phyloP scores from a whole-genome alignment of 768 basidiomycete species.

The Boletus eberwhitei region DNA sequence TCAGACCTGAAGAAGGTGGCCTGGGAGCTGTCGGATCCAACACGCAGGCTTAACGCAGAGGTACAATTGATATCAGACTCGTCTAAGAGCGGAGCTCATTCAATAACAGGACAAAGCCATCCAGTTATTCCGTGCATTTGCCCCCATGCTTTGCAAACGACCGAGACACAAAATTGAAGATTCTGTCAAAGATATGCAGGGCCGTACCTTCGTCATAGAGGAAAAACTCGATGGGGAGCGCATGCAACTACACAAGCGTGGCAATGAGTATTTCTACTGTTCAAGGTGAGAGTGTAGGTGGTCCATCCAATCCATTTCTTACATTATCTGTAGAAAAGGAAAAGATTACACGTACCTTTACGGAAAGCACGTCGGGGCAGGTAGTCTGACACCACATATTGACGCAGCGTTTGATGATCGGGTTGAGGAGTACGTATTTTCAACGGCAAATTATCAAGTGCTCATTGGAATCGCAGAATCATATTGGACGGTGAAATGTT shows the following conservation, averaged over 20 bases:
- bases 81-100: constrained; percentile 3
- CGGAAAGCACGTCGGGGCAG: constrained; percentile 76
- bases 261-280: constrained; percentile 88
- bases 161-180: constrained; percentile 79
- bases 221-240: constrained; percentile 98
- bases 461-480: constrained; percentile 49
- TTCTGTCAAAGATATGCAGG: constrained; percentile 80
- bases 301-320: neutral
- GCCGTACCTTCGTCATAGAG: constrained; percentile 81
- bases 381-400: constrained; percentile 88
- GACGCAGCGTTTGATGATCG: constrained; percentile 69
- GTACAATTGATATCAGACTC: constrained; percentile 26
- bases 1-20: constrained; percentile 93
- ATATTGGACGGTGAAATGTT: constrained; percentile 98
- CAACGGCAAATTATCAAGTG: neutral
- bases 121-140: constrained; percentile 80
- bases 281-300: constrained; percentile 56
- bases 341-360: constrained; percentile 92
- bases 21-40: constrained; percentile 82
- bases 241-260: constrained; percentile 92
- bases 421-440: constrained; percentile 68
- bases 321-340: constrained; percentile 58
- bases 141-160: constrained; percentile 94
- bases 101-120: constrained; percentile 73
- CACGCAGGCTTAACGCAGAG: constrained; percentile 58